Evolutionary conservation across 2,329 filamentous ascomycete genomes (phyloP).

Genomic region (Aspergillus latus): DNA sequence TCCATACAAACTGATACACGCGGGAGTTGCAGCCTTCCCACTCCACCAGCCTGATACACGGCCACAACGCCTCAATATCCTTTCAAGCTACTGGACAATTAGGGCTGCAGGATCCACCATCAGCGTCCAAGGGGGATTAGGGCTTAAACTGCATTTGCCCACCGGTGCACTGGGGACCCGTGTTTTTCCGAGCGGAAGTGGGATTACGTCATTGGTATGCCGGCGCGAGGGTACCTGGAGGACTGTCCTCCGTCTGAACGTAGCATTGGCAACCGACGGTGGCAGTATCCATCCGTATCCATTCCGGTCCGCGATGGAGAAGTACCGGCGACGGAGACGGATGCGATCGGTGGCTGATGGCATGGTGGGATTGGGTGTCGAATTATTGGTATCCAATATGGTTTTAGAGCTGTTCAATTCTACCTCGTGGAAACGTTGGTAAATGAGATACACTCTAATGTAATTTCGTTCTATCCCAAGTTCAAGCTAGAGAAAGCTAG

Average conservation of each 20-base stretch:
- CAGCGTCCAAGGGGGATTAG: background rate
- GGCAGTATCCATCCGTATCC: too few species aligned
- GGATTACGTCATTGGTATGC: conserved; percentile 3
- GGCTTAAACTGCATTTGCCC: conserved; percentile 22
- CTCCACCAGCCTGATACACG: conserved; percentile 3
- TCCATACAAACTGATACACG: background rate
- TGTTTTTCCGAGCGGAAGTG: conserved; percentile 14
- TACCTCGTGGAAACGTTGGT: background rate
- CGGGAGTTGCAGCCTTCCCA: background rate
- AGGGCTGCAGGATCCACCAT: background rate
- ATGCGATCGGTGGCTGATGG: background rate
- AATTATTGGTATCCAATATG: background rate
- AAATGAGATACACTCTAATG: background rate
- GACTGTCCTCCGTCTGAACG: conserved; percentile 23
- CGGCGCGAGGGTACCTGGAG: conserved; percentile 14
- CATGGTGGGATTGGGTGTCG: background rate
- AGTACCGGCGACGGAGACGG: background rate
- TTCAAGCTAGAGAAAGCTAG: background rate
- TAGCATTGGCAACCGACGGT: too few species aligned
- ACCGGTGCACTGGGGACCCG: conserved; percentile 19
- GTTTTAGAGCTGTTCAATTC: too few species aligned
- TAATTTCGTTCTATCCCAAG: conserved; percentile 1
- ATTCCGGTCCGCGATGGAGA: too few species aligned
- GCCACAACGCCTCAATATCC: background rate
- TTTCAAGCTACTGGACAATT: background rate